These are phyloP conservation scores for Angomonas desouzai DNA, from an alignment of 208 protist genomes.

Conservation along the genomic window DNA sequence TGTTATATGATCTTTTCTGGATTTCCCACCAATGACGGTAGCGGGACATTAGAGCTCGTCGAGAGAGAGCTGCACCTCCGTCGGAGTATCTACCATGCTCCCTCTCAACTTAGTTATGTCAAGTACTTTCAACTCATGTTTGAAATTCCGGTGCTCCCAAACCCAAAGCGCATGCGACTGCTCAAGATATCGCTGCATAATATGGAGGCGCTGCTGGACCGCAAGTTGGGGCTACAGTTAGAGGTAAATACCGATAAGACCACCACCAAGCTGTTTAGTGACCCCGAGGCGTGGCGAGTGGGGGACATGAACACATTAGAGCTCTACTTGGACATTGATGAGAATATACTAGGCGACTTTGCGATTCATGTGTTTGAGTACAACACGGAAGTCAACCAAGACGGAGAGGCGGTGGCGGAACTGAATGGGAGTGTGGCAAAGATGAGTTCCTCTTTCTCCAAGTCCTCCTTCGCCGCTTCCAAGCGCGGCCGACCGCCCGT, in stretches of 20 bases:
- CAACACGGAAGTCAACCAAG: constrained; percentile 6
- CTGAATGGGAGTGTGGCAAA: not conserved
- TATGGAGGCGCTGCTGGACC: constrained; percentile 28
- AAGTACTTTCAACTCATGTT: constrained; percentile 84
- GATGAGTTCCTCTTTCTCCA: constrained; percentile 6
- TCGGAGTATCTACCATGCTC: constrained; percentile 49
- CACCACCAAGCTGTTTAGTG: constrained; percentile 40
- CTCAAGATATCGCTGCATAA: constrained; percentile 57
- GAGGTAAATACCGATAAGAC: constrained; percentile 31
- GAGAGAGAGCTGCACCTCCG: constrained; percentile 52
- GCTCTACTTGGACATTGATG: constrained; percentile 40
- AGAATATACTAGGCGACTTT: constrained; percentile 75
- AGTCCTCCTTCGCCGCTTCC: not conserved
- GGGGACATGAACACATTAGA: constrained; percentile 32
- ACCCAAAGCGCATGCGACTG: constrained; percentile 44
- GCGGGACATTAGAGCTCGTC: constrained; percentile 47
- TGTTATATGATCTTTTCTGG: constrained; percentile 75
- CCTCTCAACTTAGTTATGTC: constrained; percentile 74
- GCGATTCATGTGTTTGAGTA: constrained; percentile 51
- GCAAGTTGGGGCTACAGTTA: constrained; percentile 53
- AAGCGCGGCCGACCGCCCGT: constrained; percentile 14
- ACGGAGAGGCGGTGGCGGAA: not conserved
- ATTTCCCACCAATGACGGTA: constrained; percentile 41
- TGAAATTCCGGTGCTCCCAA: constrained; percentile 65
- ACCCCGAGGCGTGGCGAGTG: constrained; percentile 41